Evolutionary conservation across 192 early-diverging fungal genomes (phyloP).

Genomic region (Dissophora globulifera): DNA sequence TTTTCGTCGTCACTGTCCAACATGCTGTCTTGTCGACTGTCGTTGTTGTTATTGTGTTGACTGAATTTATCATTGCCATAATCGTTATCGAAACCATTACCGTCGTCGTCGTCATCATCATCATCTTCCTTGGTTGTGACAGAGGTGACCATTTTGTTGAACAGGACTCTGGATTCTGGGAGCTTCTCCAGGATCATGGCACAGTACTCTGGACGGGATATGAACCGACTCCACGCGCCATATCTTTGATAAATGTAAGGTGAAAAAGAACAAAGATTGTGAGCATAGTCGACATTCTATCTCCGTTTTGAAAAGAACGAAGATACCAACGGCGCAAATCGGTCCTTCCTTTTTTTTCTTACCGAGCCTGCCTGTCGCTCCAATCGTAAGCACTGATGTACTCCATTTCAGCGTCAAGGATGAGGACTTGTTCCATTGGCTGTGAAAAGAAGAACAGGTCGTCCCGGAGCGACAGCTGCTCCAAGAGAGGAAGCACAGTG

Average conservation of each 20-base stretch:
- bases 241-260: conserved; percentile 17
- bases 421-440: conserved; percentile 43
- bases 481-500: conserved; percentile 34
- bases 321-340: too few species aligned
- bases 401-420: conserved; percentile 29
- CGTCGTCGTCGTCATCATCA: not conserved
- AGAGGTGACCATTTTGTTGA: conserved; percentile 22
- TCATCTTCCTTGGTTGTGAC: conserved; percentile 7
- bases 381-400: conserved; percentile 28
- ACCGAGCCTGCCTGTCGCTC: conserved; percentile 35
- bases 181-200: conserved; percentile 34
- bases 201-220: conserved; percentile 45
- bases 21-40: conserved; percentile 16
- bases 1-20: conserved; percentile 13
- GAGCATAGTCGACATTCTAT: conserved; percentile 3
- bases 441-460: conserved; percentile 49
- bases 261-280: not conserved
- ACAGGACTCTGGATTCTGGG: conserved; percentile 35
- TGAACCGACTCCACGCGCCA: conserved; percentile 41
- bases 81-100: too few species aligned
- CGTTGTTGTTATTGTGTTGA: not conserved
- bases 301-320: too few species aligned
- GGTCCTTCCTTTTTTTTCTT: not conserved
- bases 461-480: conserved; percentile 41
- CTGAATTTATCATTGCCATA: too few species aligned